Conservation (phyloP, 1,139 yeast species). For the Pichia sp. region DNA sequence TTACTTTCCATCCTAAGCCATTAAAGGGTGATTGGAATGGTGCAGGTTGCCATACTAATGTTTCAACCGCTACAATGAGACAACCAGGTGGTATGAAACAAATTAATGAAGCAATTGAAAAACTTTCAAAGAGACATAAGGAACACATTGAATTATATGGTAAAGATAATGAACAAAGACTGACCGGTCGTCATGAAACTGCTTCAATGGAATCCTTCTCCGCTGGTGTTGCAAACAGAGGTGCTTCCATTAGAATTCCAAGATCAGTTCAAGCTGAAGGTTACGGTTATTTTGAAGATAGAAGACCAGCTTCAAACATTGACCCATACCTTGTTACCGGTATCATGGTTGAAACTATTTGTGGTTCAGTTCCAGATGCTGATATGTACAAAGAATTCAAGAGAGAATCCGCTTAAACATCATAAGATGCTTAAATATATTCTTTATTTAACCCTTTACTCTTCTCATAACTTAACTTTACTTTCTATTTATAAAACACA, state of each 20-base stretch:
- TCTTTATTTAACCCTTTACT: neutral
- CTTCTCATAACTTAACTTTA: neutral
- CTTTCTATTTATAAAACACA: neutral
- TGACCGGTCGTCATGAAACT: constrained; percentile 98
- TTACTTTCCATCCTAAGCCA: constrained; percentile 98
- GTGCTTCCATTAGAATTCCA: constrained; percentile 97
- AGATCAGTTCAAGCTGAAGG: constrained; percentile 98
- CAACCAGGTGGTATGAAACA: constrained; percentile 90
- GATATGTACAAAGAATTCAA: constrained; percentile 87
- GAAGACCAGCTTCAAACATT: constrained; percentile 99
- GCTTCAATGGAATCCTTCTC: constrained; percentile 89
- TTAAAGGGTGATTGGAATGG: constrained; percentile 99
- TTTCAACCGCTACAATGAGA: constrained; percentile 89
- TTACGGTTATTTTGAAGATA: constrained; percentile 96
- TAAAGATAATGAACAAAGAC: constrained; percentile 87
- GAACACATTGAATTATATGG: constrained; percentile 96
- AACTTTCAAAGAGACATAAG: constrained; percentile 91
- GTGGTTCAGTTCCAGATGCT: constrained; percentile 93
- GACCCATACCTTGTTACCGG: constrained; percentile 98
- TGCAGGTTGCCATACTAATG: constrained; percentile 99
- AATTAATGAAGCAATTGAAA: constrained; percentile 88
- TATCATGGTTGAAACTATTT: constrained; percentile 93
- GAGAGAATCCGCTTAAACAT: constrained; percentile 47
- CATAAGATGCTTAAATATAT: neutral
- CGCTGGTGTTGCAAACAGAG: constrained; percentile 99